phyloP scores from a whole-genome alignment of 345 rosid species.

The Lepidium aucheri region DNA sequence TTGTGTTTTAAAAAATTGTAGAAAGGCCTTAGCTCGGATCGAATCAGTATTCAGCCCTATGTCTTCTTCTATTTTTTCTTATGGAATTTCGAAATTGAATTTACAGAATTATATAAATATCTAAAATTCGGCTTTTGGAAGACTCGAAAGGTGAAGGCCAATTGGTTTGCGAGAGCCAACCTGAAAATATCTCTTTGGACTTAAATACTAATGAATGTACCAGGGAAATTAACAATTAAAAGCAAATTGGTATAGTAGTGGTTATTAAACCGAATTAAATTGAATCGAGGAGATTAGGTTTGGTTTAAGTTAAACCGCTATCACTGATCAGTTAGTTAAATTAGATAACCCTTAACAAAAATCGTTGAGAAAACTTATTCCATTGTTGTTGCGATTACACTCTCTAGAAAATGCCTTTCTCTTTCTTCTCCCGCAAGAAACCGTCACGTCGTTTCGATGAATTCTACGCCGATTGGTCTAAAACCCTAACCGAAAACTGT shows the following conservation, averaged over 20 bases:
- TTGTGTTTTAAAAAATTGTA: no score
- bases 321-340: background rate
- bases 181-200: background rate
- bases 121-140: background rate
- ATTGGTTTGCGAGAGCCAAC: background rate
- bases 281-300: background rate
- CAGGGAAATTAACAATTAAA: no score
- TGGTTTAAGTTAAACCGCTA: background rate
- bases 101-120: background rate
- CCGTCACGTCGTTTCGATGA: conserved; percentile 44
- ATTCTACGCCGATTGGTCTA: conserved; percentile 57
- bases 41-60: background rate
- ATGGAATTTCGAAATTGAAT: background rate
- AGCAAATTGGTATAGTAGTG: background rate
- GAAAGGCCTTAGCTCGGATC: no score
- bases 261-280: background rate
- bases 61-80: background rate
- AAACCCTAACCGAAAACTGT: conserved; percentile 44
- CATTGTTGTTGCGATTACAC: background rate
- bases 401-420: conserved; percentile 36
- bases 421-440: conserved; percentile 49
- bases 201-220: no score
- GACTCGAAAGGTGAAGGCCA: background rate
- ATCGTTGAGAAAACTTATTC: background rate
- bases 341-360: background rate